These are phyloP conservation scores for Agrostemma githago DNA, from an alignment of 148 eudicot species.

Conservation along the genomic window DNA sequence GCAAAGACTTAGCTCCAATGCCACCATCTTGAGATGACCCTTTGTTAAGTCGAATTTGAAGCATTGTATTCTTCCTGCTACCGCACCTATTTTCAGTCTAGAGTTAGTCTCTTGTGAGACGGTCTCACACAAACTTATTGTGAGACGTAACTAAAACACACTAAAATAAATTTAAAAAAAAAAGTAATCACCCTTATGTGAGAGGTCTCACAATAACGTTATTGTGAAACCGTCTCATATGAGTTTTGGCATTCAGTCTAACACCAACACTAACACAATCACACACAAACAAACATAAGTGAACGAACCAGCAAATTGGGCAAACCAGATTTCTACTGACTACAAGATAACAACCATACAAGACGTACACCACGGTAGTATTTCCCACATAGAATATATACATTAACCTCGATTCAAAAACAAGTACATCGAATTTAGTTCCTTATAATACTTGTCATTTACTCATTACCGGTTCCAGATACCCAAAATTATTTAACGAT, in stretches of 20 bases:
- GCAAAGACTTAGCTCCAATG: constrained; percentile 40
- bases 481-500: too few species aligned
- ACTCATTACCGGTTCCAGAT: not conserved
- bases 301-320: not conserved
- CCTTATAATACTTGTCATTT: not conserved
- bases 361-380: not conserved
- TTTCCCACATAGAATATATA: not conserved
- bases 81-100: not conserved
- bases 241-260: too few species aligned
- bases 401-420: not conserved
- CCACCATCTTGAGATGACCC: constrained; percentile 58
- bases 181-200: too few species aligned
- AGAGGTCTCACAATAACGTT: too few species aligned
- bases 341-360: not conserved
- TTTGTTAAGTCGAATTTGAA: constrained; percentile 78
- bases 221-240: too few species aligned
- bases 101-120: too few species aligned
- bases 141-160: too few species aligned
- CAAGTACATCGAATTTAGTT: not conserved
- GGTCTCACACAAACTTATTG: too few species aligned
- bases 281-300: not conserved
- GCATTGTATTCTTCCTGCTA: constrained; percentile 44
- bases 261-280: not conserved
- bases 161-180: too few species aligned
- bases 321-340: not conserved